Conservation (phyloP, 2,329 filamentous ascomycete genomes). For the Paraconiothyrium sp. region DNA sequence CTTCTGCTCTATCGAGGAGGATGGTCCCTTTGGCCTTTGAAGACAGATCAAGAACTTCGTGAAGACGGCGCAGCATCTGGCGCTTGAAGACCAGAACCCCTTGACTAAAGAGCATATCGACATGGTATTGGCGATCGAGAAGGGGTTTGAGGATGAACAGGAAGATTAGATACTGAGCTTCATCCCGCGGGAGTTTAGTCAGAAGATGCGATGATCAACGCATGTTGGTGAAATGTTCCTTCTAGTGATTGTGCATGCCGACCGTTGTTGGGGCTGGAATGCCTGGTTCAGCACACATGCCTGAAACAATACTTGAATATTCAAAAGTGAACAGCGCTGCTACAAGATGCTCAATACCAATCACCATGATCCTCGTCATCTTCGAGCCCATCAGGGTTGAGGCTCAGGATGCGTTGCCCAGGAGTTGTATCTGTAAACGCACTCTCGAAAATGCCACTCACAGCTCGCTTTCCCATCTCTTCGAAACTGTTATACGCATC, state of each 20-base stretch:
- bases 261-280: neutral
- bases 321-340: neutral
- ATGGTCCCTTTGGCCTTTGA: slow-evolving; percentile 29
- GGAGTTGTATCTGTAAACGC: slow-evolving; percentile 65
- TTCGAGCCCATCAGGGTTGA: slow-evolving; percentile 66
- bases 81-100: neutral
- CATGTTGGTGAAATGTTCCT: neutral
- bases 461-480: slow-evolving; percentile 62
- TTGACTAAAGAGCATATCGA: slow-evolving; percentile 3
- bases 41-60: slow-evolving; percentile 57
- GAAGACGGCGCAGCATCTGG: slow-evolving; percentile 11
- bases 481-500: slow-evolving; percentile 64
- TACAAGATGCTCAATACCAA: slow-evolving; percentile 62
- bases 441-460: slow-evolving; percentile 68
- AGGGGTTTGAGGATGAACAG: slow-evolving; percentile 6
- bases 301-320: neutral
- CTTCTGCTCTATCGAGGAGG: no score
- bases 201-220: neutral
- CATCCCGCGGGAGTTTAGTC: neutral
- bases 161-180: neutral
- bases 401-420: slow-evolving; percentile 65
- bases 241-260: neutral
- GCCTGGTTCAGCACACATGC: neutral
- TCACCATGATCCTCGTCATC: slow-evolving; percentile 64
- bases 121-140: slow-evolving; percentile 8